Base-by-base conservation (phyloP, 768 basidiomycete genomes). In the Dentipellis sp. region DNA sequence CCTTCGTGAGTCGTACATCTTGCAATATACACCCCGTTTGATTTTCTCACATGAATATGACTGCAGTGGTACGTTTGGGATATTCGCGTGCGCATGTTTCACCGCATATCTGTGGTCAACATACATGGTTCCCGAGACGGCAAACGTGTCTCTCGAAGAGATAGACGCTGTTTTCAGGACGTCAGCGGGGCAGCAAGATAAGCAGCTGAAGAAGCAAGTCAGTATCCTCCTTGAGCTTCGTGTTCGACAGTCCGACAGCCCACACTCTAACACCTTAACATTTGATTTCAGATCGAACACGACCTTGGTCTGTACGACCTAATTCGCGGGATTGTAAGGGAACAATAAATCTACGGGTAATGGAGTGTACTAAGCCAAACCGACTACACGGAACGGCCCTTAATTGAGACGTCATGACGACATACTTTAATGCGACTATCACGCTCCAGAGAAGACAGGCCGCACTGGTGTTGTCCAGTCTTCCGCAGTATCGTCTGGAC, bases 71-170 rank as follows among this genome's bases (percentile, higher is more conserved):
- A 87, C 89, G n/a, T 91, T 91, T 63, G 69, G 81, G 37, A 70
- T 78, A 34, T 90, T 91, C 66, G 73, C 82, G 0, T 66, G 71
- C 11, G 82, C 87, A 2, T 90, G 86, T 64, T 75, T 81, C 52
- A 59, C 75, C 10, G 88, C 81, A 0, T 86, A 86, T 59, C 59
- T 89, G 42, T 91, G 89, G 88, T 74, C 84, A 23, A 85, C 80
- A 4, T 74, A 80, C 57, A 54, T 70, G 57, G 82, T 91, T 0
- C 89, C 88, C 2, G 88, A 91, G 70, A 91, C 88, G 12, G 86
- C 86, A 23, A 83, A 84, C 57, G 71, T 88, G 3, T 81, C 87
- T 7, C 68, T 91, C 0, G 89, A 91, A 61, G 87, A 88, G 65
- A 82, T 90, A 50, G 88, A 91, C 64, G 74, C 68, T 7, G 69